Conservation (phyloP, 208 protist species). For the Balamuthia mandrillaris region DNA sequence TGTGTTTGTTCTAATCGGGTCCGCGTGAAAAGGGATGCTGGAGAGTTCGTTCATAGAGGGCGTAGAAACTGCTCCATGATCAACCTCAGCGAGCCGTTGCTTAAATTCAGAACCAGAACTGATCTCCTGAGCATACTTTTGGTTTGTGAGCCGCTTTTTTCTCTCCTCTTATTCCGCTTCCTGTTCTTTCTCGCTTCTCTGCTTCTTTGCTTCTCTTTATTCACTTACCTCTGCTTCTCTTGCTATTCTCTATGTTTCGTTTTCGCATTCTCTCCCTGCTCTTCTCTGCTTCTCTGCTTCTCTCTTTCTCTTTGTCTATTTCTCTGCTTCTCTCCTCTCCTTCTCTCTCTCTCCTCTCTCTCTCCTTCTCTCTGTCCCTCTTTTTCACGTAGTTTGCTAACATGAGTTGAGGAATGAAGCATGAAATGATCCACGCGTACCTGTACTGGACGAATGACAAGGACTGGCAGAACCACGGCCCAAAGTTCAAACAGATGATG, state of each 20-base stretch:
- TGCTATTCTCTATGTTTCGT: background rate
- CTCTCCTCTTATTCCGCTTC: no score
- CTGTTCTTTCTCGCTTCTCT: background rate
- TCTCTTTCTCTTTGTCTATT: no score
- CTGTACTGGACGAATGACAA: background rate
- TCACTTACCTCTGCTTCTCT: background rate
- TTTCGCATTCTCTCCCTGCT: background rate
- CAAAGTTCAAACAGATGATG: background rate
- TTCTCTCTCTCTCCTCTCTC: background rate
- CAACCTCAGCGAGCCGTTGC: background rate
- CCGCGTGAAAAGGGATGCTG: background rate
- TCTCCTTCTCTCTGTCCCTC: background rate
- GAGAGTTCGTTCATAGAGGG: background rate
- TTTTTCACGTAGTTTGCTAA: no score
- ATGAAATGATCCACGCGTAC: slow-evolving; percentile 10
- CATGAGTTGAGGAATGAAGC: background rate
- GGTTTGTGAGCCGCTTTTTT: background rate
- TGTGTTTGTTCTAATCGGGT: no score
- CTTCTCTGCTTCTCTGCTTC: no score
- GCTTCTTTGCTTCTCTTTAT: background rate
- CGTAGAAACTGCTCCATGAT: background rate
- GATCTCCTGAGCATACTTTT: background rate
- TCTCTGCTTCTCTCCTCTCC: background rate
- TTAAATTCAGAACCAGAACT: background rate
- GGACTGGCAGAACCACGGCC: background rate